Evolutionary conservation across 2,329 filamentous ascomycete species (phyloP).

Genomic region (Claviceps sp.): DNA sequence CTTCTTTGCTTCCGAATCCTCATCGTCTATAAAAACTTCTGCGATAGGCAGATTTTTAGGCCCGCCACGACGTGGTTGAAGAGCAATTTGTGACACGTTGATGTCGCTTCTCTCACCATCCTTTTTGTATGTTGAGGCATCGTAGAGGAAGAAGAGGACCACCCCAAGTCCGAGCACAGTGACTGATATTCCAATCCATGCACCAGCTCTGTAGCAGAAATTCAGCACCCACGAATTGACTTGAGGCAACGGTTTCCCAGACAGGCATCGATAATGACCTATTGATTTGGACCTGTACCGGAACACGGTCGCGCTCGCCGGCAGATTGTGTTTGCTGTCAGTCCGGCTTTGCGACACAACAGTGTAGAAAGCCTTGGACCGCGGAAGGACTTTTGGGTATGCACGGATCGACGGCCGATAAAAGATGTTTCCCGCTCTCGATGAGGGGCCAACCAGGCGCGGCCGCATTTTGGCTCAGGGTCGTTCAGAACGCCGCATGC

Average conservation of each 20-base stretch:
- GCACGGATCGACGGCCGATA: background rate
- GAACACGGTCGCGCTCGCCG: background rate
- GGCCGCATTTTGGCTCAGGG: background rate
- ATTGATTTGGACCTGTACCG: background rate
- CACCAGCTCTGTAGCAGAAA: conserved; percentile 55
- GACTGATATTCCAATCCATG: conserved; percentile 54
- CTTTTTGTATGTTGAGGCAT: conserved; percentile 80
- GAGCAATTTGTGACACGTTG: conserved; percentile 68
- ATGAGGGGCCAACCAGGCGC: background rate
- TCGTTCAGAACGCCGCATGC: background rate
- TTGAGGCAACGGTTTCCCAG: conserved; percentile 39
- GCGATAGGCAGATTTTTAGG: conserved; percentile 92
- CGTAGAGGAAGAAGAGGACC: conserved; percentile 82
- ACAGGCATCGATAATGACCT: conserved; percentile 20
- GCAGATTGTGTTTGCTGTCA: background rate
- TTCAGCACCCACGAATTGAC: conserved; percentile 34
- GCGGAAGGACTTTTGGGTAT: background rate
- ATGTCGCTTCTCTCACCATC: conserved; percentile 55
- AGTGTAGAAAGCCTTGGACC: background rate
- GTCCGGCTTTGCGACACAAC: background rate
- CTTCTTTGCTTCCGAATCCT: conserved; percentile 59
- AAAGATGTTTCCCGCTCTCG: background rate
- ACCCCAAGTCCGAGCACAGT: conserved; percentile 56
- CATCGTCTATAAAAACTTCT: conserved; percentile 77
- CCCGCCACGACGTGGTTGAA: conserved; percentile 70